These are phyloP conservation scores for Ambrosia artemisiifolia DNA, from an alignment of 129 eudicot genomes.

Conservation along the genomic window DNA sequence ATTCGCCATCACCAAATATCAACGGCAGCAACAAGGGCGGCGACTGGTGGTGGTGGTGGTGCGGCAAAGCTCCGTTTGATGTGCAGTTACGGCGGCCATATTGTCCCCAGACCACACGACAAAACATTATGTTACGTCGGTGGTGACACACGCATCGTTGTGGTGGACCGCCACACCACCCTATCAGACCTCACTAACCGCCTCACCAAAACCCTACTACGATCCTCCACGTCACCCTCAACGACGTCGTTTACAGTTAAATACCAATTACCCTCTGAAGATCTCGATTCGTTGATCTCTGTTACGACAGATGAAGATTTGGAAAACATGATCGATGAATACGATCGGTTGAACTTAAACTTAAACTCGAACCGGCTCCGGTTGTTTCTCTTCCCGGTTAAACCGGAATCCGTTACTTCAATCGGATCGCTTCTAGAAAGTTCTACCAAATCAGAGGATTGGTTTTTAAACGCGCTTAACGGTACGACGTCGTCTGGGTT, in stretches of 20 bases:
- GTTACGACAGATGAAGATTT: too few relatives aligned
- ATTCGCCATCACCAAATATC: too few relatives aligned
- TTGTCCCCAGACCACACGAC: slow-evolving; percentile 87
- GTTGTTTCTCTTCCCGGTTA: slow-evolving; percentile 20
- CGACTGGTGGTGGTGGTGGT: slow-evolving; percentile 49
- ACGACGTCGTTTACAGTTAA: slow-evolving; percentile 42
- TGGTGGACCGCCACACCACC: slow-evolving; percentile 51
- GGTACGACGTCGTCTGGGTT: too few relatives aligned
- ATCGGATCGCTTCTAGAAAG: too few relatives aligned
- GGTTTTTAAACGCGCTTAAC: slow-evolving; percentile 27
- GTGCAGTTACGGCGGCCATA: too few relatives aligned
- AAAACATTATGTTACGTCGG: slow-evolving; percentile 71
- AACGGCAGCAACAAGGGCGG: slow-evolving; percentile 1
- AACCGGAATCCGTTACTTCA: slow-evolving; percentile 25
- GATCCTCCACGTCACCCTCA: neutral
- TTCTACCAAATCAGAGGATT: too few relatives aligned
- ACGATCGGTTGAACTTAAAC: slow-evolving; percentile 22
- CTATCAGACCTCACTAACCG: slow-evolving; percentile 46
- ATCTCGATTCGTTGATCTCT: slow-evolving; percentile 70
- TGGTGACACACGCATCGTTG: slow-evolving; percentile 80
- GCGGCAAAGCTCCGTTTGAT: too few relatives aligned
- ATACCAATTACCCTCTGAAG: slow-evolving; percentile 79
- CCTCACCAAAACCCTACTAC: too few relatives aligned
- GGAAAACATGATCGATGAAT: too few relatives aligned
- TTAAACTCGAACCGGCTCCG: slow-evolving; percentile 21